These are phyloP conservation scores for Lactifluus echinatus DNA, from an alignment of 768 basidiomycete species.

Conservation along the genomic window DNA sequence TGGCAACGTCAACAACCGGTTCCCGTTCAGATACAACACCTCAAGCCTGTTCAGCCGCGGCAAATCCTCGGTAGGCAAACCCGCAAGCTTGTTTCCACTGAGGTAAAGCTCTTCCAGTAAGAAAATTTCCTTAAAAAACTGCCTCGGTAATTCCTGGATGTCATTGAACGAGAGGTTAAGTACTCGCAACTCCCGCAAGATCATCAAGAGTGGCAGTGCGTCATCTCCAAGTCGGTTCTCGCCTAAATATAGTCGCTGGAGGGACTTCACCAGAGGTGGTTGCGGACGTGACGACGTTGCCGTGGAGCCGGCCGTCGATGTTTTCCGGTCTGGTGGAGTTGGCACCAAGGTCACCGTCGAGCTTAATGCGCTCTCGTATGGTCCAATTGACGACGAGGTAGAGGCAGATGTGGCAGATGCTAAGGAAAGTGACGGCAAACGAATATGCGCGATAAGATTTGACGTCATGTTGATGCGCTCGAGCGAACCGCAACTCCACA, in stretches of 20 bases:
- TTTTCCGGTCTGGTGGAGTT: slow-evolving; percentile 33
- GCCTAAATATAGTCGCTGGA: slow-evolving; percentile 76
- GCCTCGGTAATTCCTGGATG: slow-evolving; percentile 76
- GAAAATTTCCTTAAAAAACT: slow-evolving; percentile 63
- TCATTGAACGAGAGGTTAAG: slow-evolving; percentile 95
- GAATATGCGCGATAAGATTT: slow-evolving; percentile 71
- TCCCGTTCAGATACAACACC: slow-evolving; percentile 86
- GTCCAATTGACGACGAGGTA: neutral
- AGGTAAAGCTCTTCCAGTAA: slow-evolving; percentile 82
- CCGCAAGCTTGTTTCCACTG: slow-evolving; percentile 90
- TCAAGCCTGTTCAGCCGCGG: slow-evolving; percentile 57
- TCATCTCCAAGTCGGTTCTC: slow-evolving; percentile 87
- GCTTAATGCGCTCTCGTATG: slow-evolving; percentile 9
- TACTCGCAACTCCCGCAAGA: slow-evolving; percentile 67
- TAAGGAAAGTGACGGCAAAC: slow-evolving; percentile 39
- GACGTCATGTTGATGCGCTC: slow-evolving; percentile 76
- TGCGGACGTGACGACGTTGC: slow-evolving; percentile 24
- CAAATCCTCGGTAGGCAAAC: slow-evolving; percentile 84
- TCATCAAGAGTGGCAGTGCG: slow-evolving; percentile 60
- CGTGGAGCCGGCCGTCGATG: slow-evolving; percentile 31
- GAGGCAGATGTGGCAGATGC: slow-evolving; percentile 24
- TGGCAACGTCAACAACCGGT: slow-evolving; percentile 85
- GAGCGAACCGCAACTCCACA: slow-evolving; percentile 82
- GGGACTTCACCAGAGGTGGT: slow-evolving; percentile 58
- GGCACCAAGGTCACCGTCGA: slow-evolving; percentile 8